Base-by-base conservation (phyloP, 306 rosid genomes). In the Ceratonia siliqua region DNA sequence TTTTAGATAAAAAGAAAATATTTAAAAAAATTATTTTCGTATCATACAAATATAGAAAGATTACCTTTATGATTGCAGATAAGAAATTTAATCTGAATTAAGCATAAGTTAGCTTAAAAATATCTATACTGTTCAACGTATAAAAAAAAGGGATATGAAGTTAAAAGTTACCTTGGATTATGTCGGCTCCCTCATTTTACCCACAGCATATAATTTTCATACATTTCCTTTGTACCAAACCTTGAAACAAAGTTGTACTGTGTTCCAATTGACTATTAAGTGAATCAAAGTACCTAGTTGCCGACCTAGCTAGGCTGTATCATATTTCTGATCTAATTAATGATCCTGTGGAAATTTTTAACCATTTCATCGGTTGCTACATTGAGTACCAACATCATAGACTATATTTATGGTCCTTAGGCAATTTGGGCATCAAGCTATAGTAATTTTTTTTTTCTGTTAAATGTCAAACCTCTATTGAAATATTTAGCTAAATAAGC, bases 261-360 rank as follows among this genome's bases (percentile, higher is more conserved):
- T 21, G 8, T 21, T 8, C 8, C 4, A 53, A 8, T 22, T 50
- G 28, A 50, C 13, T 28, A n/a, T n/a, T n/a, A n/a, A n/a, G n/a
- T n/a, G n/a, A n/a, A n/a, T 21, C 15, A 53, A 21, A 21, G 5
- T 30, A 21, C 58, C 15, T 9, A 53, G 1, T 21, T 53, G 58
- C 58, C 58, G 32, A 53, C 58, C 30, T 21, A 41, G 46, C 46
- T 41, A 41, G 9, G 2, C 17, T 49, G 11, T 27, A 20, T 48
- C 8, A 50, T n/a, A 36, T 62, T 49, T 74, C 42, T 62, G 53
- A 74, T 53, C 25, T 21, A 53, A 53, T 21, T 17, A 62, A 53
- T 27, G 2, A 12, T 10, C 64, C 36, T 25, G 24, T 73, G 49
- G 6, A 36, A 4, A 25, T 12, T 48, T 53, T 17, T 15, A 21